These are phyloP conservation scores for Loxodes magnus DNA, from an alignment of 73 alveolate genomes.

Conservation along the genomic window DNA sequence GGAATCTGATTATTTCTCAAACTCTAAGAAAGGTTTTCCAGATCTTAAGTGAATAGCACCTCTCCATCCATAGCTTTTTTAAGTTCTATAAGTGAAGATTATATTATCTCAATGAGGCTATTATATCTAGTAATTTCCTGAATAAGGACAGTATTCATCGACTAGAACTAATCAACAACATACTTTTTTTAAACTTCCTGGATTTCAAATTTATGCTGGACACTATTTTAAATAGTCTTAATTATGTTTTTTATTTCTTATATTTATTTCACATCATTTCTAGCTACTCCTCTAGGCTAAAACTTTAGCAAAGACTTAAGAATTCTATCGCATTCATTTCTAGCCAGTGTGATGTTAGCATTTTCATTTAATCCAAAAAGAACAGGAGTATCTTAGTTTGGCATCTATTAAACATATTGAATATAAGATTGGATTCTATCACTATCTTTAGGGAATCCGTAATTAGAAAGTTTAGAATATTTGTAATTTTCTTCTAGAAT, in stretches of 20 bases:
- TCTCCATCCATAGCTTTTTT: conserved; percentile 96
- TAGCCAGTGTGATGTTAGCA: conserved; percentile 98
- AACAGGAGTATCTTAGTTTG: conserved; percentile 87
- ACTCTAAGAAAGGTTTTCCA: conserved; percentile 89
- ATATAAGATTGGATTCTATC: conserved; percentile 51
- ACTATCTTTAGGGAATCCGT: conserved; percentile 85
- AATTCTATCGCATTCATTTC: conserved; percentile 76
- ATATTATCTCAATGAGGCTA: conserved; percentile 71
- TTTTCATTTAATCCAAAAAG: conserved; percentile 98
- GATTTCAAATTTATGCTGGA: conserved; percentile 87
- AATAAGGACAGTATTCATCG: conserved; percentile 94
- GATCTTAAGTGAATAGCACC: conserved; percentile 87
- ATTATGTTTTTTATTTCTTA: conserved; percentile 83
- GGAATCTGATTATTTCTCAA: conserved; percentile 96
- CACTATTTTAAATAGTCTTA: conserved; percentile 63
- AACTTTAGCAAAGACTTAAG: conserved; percentile 79
- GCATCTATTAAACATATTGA: conserved; percentile 77
- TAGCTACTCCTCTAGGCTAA: conserved; percentile 86
- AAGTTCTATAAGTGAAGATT: conserved; percentile 65
- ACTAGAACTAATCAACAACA: conserved; percentile 84
- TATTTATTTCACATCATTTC: conserved; percentile 85
- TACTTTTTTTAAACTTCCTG: conserved; percentile 84
- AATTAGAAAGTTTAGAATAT: conserved; percentile 38
- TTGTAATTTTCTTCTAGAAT: conserved; percentile 87
- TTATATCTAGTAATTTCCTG: conserved; percentile 93